Conservation (phyloP, 1,139 yeast genomes). For the Pichia kudriavzevii region DNA sequence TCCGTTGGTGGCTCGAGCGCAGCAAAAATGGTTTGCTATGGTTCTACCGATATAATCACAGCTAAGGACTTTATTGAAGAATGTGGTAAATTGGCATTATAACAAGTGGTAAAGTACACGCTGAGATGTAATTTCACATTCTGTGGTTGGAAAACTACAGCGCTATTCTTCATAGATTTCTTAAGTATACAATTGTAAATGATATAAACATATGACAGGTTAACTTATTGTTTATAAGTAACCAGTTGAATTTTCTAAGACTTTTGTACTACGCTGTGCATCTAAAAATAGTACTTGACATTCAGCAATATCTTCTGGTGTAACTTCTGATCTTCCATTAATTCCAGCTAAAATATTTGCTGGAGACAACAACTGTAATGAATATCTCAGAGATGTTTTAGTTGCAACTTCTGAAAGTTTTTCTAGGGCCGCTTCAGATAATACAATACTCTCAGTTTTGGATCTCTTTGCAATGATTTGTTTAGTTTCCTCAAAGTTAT, state of each 20-base stretch:
- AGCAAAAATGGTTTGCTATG: conserved; percentile 60
- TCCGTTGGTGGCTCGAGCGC: conserved; percentile 5
- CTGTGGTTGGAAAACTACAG: too few relatives aligned
- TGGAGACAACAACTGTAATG: conserved; percentile 85
- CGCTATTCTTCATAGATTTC: too few relatives aligned
- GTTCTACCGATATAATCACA: conserved; percentile 74
- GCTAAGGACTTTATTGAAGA: conserved; percentile 73
- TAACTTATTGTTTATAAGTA: conserved; percentile 32
- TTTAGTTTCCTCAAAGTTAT: conserved; percentile 73
- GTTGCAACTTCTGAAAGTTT: conserved; percentile 65
- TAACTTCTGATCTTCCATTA: conserved; percentile 64
- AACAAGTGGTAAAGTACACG: conserved; percentile 28
- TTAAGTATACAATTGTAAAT: conserved; percentile 22
- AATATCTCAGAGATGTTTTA: conserved; percentile 78
- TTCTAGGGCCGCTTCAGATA: conserved; percentile 62
- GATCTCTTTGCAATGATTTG: conserved; percentile 80
- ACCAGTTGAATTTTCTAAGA: conserved; percentile 52
- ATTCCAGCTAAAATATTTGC: conserved; percentile 76
- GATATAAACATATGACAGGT: neutral
- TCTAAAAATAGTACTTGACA: conserved; percentile 82
- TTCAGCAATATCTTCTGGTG: conserved; percentile 71
- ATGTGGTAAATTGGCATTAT: conserved; percentile 41
- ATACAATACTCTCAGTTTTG: conserved; percentile 59
- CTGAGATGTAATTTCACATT: too few relatives aligned
- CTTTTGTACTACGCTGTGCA: conserved; percentile 75